Base-by-base conservation (phyloP, 345 rosid species). In the Gossypium bickii region DNA sequence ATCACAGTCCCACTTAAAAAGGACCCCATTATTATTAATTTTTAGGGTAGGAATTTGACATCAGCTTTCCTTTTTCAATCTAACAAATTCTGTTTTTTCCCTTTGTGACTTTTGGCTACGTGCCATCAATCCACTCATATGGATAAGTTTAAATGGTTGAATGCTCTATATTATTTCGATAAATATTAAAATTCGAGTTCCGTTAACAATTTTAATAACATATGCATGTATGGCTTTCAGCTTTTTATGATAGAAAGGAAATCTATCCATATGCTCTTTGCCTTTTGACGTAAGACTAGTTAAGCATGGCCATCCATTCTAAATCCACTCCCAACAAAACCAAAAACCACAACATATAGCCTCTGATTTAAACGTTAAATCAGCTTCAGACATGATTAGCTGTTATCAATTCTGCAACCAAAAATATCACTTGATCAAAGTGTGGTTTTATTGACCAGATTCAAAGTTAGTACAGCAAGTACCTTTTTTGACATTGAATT, bases 291-390 rank as follows among this genome's bases (percentile, higher is more conserved):
- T 3, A 10, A 12, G 11, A 12, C 61, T 18, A 3, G 9, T 34
- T 34, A 34, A 34, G 5, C 29, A 22, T 57, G 29, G 29, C 29
- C 7, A 22, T 11, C 29, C 61, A 2, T 57, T 7, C 25, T 18
- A 9, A 34, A 34, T 34, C 41, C 41, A 5, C 61, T 13, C 27
- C 24, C 12, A 15, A 6, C 43, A 22, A 61, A 59, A 59, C 24
- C 29, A 9, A 61, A 61, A 11, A 62, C 38, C 25, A 56, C 60
- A 56, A 27, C 24, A 45, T 13, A 45, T 67, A 24, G 60, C 24
- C 12, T 56, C 60, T 67, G 41, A 67, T 67, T 47, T 67, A 12
- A 47, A 47, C 12, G 71, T 47, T 47, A 24, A 67, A 67, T 48
- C 71, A 24, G 57, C 22, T 48, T 24, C 57, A 25, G 41, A 48